Evolutionary conservation across 2,329 filamentous ascomycete species (phyloP), one percentile per base, ranked within the genome.

Genomic region (Fusarium chlamydosporum): DNA sequence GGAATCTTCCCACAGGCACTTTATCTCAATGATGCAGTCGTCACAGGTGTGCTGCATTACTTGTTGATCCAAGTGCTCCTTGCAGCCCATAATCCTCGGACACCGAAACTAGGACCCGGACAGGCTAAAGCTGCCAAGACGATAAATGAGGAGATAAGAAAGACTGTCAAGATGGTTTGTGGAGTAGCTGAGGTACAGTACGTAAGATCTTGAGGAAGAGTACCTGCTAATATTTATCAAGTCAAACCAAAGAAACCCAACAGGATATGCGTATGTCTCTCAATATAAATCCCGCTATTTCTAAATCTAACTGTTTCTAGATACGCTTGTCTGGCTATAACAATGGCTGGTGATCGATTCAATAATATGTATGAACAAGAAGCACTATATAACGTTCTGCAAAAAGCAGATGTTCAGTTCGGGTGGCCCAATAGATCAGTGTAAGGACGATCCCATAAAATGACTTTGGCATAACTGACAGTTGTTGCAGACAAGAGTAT

Each of bases 311-410:
- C 12, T 3, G 8, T 10, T 48, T 16, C 4, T 11, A 76, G 75
- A 48, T 75, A 76, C 15, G 75, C 70, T 4, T 75, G 68, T 20
- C 63, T 77, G 1, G 73, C 75, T 7, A 75, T 77, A 2, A 71
- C 74, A 1, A 75, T 76, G 74, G 75, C 73, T 4, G 81, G 81
- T 8, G 81, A 82, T 56, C 75, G 79, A 23, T 82, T 82, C 51
- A 74, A 72, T 4, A 74, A 77, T 8, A 66, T 71, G 7, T 67
- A 65, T 13, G 80, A 82, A 54, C 81, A 82, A 43, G 74, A 80
- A 45, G 79, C 78, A 10, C 61, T 82, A 9, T 71, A 80, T 8
- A 69, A 74, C 4, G 71, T 82, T 8, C 67, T 82, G 33, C 61
- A 72, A 12, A 77, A 74, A 26, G 79, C 77, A 11, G 75, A 76